phyloP scores from a whole-genome alignment of 2,329 filamentous ascomycete species.

The Coniochaeta sp. region DNA sequence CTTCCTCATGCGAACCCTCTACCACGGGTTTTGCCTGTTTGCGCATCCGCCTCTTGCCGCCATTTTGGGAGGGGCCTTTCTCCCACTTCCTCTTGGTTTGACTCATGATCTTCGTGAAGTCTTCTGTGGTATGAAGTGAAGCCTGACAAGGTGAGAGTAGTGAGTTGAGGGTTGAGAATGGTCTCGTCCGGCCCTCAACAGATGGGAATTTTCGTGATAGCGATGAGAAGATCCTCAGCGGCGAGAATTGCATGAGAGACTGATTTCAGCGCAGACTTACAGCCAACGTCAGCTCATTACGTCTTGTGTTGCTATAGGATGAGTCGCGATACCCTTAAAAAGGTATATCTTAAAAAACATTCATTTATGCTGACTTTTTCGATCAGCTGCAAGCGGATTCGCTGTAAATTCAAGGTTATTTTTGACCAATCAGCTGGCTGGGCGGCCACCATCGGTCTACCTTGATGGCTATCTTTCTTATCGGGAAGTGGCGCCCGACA shows the following conservation, averaged over 20 bases:
- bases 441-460: neutral
- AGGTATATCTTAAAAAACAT: neutral
- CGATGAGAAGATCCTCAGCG: neutral
- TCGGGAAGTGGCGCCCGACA: neutral
- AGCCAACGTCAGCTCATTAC: neutral
- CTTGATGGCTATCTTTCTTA: neutral
- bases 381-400: neutral
- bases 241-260: neutral
- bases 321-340: neutral
- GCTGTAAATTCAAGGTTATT: neutral
- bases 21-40: constrained; percentile 42
- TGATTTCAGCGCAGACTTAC: neutral
- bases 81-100: neutral
- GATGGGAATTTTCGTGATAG: neutral
- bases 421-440: neutral
- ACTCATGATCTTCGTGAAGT: neutral
- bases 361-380: neutral
- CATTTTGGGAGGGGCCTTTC: neutral
- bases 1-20: constrained; percentile 58
- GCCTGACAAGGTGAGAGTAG: neutral
- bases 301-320: neutral
- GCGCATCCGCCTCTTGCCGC: constrained; percentile 45
- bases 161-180: neutral
- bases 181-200: neutral
- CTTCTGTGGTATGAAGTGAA: neutral